Conservation (phyloP, 225 moss, liverwort and hornwort genomes). For the Marchantia paleacea region DNA sequence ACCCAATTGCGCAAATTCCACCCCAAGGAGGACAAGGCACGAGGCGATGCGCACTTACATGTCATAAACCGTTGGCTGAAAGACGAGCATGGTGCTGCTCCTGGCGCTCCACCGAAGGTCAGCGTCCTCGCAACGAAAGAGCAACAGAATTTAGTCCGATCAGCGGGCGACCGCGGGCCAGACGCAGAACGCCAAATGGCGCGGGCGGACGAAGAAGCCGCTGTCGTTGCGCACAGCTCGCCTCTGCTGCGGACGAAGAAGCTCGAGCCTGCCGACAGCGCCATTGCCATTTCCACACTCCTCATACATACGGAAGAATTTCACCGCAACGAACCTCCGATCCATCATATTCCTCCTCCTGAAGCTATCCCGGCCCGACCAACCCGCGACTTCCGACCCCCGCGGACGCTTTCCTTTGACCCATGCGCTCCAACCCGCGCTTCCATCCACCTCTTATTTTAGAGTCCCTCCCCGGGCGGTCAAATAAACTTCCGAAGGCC, state of each 20-base stretch:
- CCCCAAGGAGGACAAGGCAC: neutral
- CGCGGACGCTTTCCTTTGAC: neutral
- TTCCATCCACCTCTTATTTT: neutral
- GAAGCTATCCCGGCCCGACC: neutral
- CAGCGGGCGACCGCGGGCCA: conserved; percentile 9
- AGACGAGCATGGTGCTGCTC: neutral
- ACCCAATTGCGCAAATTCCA: neutral
- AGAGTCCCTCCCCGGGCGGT: neutral
- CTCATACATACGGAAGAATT: neutral
- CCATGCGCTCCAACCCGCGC: conserved; percentile 2
- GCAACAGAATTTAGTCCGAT: neutral
- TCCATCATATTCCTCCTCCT: neutral
- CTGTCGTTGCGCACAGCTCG: neutral
- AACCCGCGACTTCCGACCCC: neutral
- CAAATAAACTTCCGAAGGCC: no score
- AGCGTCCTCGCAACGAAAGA: neutral
- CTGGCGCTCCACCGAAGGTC: neutral
- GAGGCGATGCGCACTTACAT: conserved; percentile 12
- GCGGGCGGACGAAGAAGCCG: conserved; percentile 9
- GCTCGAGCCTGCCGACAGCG: conserved; percentile 10
- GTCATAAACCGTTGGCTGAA: neutral
- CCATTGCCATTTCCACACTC: conserved; percentile 20
- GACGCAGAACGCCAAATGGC: conserved; percentile 14
- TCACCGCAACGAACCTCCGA: neutral
- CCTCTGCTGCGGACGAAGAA: neutral